Evolutionary conservation across 2,329 filamentous ascomycete genomes (phyloP).

Genomic region (Bipolaris sorokiniana): DNA sequence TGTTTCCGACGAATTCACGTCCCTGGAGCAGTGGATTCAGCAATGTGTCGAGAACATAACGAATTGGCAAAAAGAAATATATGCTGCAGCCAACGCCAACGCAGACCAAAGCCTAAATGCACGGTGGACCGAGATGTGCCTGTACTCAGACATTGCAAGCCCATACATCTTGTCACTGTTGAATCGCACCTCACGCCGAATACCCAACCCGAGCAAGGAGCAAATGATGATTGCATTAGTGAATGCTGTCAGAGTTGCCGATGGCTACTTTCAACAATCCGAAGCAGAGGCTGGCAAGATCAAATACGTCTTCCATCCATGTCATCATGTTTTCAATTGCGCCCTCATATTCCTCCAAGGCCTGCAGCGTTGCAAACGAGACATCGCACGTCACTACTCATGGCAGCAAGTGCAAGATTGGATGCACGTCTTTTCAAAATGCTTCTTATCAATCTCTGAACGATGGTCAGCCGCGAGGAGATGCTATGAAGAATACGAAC

Average conservation of each 20-base stretch:
- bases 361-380: conserved; percentile 39
- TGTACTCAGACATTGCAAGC: conserved; percentile 43
- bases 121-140: conserved; percentile 45
- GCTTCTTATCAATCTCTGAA: conserved; percentile 44
- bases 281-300: conserved; percentile 44
- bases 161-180: conserved; percentile 43
- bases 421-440: conserved; percentile 41
- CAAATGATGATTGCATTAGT: conserved; percentile 39
- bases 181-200: conserved; percentile 37
- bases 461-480: conserved; percentile 45
- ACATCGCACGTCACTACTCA: conserved; percentile 36
- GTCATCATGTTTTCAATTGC: conserved; percentile 44
- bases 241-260: conserved; percentile 41
- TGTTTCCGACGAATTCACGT: conserved; percentile 32
- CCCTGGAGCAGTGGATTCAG: conserved; percentile 40
- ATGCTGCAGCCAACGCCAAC: conserved; percentile 37
- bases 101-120: conserved; percentile 32
- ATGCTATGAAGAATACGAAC: conserved; percentile 45
- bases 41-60: conserved; percentile 33
- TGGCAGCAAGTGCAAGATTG: conserved; percentile 38
- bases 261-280: conserved; percentile 42
- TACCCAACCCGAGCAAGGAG: conserved; percentile 33
- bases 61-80: conserved; percentile 42
- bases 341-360: conserved; percentile 43
- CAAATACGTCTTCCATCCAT: conserved; percentile 49